Evolutionary conservation across 2,329 filamentous ascomycete genomes (phyloP), one percentile per base, ranked within the genome.

Genomic region (Pseudogymnoascus sp.): DNA sequence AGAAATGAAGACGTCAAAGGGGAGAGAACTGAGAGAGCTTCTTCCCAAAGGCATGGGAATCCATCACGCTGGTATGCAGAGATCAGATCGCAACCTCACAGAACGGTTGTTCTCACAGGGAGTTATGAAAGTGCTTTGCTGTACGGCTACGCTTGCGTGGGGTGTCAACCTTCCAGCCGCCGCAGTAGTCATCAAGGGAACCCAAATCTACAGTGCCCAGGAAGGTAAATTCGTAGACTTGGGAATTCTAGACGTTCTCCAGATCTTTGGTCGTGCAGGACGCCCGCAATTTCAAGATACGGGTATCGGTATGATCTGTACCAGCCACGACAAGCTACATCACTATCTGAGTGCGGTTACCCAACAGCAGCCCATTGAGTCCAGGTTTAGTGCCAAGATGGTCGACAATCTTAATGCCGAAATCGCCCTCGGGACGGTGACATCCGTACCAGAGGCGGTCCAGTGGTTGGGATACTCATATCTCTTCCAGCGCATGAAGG

Each of bases 381-480:
- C 93, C n/a, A 89, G 87, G 63, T 97, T 99, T 71, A 97, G 92
- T 1, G 84, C 90, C 33, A 95, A 95, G 74, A 79, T 99, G 9
- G 92, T 99, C 1, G 94, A 99, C 74, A 99, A 99, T 67, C 77
- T 99, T 63, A 99, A 99, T 68, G 94, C 94, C 0, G 94, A 99
- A 73, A 92, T 99, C 66, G 85, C 92, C 0, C 77, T 99, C 7
- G 94, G 94, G 0, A 99, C 95, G 0, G 95, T 99, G 15, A 97
- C 93, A 0, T 96, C 93, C 0, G 89, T 99, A 1, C 81, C 88
- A 2, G 95, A 99, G 77, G 94, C 91, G 0, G 92, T 97, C 1
- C 91, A 95, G 67, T 99, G 94, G 94, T 88, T 99, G 33, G 93
- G 95, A 12, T 99, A 99, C 73, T 97, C 93, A 0, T 99, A 97